Conservation (phyloP, 2,329 filamentous ascomycete genomes). For the Hypoxylon sp. region DNA sequence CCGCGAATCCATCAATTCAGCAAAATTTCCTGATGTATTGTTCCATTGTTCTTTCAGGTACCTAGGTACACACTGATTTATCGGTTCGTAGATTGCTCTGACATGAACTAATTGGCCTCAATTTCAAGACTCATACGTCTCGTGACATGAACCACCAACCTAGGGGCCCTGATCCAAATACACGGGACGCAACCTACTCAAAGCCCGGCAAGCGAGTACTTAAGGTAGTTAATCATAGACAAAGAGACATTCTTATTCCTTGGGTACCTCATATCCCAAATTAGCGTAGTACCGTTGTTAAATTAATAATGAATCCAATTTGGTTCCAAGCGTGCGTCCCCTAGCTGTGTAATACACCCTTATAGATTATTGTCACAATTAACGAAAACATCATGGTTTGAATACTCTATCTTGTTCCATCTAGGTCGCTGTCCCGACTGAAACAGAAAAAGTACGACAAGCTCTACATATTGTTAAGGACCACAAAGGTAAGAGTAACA, state of each 20-base stretch:
- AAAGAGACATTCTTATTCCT: too few species aligned
- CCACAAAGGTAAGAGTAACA: not conserved
- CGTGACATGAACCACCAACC: not conserved
- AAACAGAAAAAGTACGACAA: not conserved
- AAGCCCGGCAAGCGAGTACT: too few species aligned
- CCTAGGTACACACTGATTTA: not conserved
- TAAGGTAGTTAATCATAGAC: too few species aligned
- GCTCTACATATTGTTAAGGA: not conserved
- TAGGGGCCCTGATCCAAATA: not conserved
- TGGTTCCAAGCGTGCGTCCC: not conserved
- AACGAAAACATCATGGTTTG: not conserved
- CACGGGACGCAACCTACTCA: not conserved
- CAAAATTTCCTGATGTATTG: conserved; percentile 10
- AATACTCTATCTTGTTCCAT: not conserved
- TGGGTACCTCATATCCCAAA: too few species aligned
- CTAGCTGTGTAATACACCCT: not conserved
- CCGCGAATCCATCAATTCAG: conserved; percentile 3
- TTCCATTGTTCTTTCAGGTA: too few species aligned
- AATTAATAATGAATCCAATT: not conserved
- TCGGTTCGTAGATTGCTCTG: not conserved
- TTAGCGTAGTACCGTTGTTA: not conserved
- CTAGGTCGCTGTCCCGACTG: not conserved
- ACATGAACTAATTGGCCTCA: not conserved
- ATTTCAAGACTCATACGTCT: not conserved
- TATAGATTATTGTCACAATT: not conserved